Percentiles rank a stretch among this genome's conserved stretches.
These are phyloP conservation scores for Purpureocillium takamizusanense DNA, from an alignment of 2,329 filamentous ascomycete species.

Conservation along the genomic window DNA sequence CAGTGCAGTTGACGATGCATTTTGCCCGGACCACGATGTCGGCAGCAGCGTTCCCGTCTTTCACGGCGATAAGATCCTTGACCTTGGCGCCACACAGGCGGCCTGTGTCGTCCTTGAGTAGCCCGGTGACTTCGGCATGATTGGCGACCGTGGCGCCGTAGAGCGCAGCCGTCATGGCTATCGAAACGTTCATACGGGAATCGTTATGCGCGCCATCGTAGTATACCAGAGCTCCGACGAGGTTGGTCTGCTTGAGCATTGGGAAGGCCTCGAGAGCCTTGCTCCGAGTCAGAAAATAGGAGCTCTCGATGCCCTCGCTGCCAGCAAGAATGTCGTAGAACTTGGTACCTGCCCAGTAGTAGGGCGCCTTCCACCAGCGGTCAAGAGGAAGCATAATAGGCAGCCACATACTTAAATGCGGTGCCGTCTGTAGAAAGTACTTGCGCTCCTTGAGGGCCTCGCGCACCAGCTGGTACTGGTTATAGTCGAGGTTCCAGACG, in stretches of 20 bases:
- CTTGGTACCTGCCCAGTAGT: constrained; percentile 72
- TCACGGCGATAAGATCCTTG: constrained; percentile 59
- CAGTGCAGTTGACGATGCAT: constrained; percentile 82
- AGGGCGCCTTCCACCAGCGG: constrained; percentile 69
- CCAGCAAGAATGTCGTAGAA: constrained; percentile 80
- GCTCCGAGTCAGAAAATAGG: constrained; percentile 79
- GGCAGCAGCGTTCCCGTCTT: constrained; percentile 46
- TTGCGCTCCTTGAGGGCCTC: constrained; percentile 67
- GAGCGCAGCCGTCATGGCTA: constrained; percentile 81
- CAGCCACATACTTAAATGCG: constrained; percentile 64
- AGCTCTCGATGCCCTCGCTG: constrained; percentile 79
- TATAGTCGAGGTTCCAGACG: constrained; percentile 67
- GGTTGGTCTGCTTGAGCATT: constrained; percentile 72
- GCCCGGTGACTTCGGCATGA: constrained; percentile 68
- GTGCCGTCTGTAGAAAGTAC: constrained; percentile 66
- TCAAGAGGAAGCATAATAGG: constrained; percentile 69
- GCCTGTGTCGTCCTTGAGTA: constrained; percentile 67
- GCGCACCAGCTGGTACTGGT: constrained; percentile 61
- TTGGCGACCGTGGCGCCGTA: constrained; percentile 79
- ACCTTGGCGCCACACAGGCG: constrained; percentile 65
- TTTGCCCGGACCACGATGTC: constrained; percentile 68
- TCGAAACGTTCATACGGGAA: constrained; percentile 82
- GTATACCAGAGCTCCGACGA: constrained; percentile 79
- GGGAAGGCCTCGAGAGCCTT: constrained; percentile 83
- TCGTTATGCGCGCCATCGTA: constrained; percentile 91